Conservation (phyloP, 2,329 filamentous ascomycete species). For the Arthrinium puccinioides region DNA sequence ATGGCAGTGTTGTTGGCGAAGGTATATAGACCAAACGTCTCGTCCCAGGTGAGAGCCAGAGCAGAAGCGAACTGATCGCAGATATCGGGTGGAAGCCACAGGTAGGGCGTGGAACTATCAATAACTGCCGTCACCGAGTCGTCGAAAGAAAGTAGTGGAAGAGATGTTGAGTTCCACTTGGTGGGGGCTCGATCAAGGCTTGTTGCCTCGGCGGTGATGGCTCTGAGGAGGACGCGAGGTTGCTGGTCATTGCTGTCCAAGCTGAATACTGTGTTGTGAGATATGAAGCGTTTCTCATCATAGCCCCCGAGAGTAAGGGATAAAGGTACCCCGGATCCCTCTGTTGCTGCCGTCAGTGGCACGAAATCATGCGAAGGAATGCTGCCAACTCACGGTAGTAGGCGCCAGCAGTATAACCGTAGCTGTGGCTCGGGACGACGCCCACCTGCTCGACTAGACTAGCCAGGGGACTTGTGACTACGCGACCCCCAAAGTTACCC, state of each 20-base stretch:
- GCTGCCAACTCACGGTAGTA: slow-evolving; percentile 52
- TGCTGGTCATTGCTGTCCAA: slow-evolving; percentile 47
- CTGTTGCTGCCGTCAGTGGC: slow-evolving; percentile 16
- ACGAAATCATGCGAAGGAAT: too few relatives aligned
- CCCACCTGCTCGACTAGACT: slow-evolving; percentile 52
- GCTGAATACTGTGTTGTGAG: slow-evolving; percentile 54
- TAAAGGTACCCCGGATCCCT: slow-evolving; percentile 34
- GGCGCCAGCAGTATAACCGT: slow-evolving; percentile 71
- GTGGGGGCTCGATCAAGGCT: slow-evolving; percentile 21
- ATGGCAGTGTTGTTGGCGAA: slow-evolving; percentile 51
- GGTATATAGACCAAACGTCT: slow-evolving; percentile 55
- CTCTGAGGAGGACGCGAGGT: slow-evolving; percentile 54
- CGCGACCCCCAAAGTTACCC: slow-evolving; percentile 41
- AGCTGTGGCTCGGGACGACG: slow-evolving; percentile 63
- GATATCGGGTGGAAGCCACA: slow-evolving; percentile 53
- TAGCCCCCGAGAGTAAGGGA: slow-evolving; percentile 66
- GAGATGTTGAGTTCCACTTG: slow-evolving; percentile 31
- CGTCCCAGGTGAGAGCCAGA: slow-evolving; percentile 60
- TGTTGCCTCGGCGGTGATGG: slow-evolving; percentile 35
- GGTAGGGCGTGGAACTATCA: slow-evolving; percentile 56
- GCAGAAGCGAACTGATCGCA: slow-evolving; percentile 58
- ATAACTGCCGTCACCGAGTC: slow-evolving; percentile 46
- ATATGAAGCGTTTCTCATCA: slow-evolving; percentile 53
- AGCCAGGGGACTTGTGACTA: slow-evolving; percentile 44
- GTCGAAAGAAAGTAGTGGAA: slow-evolving; percentile 35